Evolutionary conservation across 331 rosid genomes (phyloP).

Genomic region (Erythrophleum ivorense): DNA sequence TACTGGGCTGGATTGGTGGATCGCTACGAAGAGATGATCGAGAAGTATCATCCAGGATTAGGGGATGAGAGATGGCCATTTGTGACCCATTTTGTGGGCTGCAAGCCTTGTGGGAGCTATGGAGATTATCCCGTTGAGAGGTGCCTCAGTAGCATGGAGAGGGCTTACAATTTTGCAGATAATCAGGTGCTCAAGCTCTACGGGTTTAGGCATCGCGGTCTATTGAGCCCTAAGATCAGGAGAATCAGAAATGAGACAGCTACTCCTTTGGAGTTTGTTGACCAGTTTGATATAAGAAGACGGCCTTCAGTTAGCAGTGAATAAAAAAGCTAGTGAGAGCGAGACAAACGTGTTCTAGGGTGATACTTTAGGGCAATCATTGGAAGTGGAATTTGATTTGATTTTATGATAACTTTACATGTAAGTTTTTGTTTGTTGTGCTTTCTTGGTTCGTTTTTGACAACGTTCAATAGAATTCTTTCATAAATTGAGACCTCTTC

Average conservation of each 20-base stretch:
- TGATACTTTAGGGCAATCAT: slow-evolving; percentile 54
- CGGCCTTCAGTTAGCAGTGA: slow-evolving; percentile 33
- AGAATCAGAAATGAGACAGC: slow-evolving; percentile 70
- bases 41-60: slow-evolving; percentile 93
- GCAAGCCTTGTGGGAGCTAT: slow-evolving; percentile 99
- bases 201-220: slow-evolving; percentile 87
- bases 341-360: slow-evolving; percentile 35
- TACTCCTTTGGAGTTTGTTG: slow-evolving; percentile 66
- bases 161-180: slow-evolving; percentile 96
- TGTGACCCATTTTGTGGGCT: slow-evolving; percentile 96
- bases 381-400: slow-evolving; percentile 48
- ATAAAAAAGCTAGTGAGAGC: slow-evolving; percentile 55
- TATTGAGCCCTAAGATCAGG: slow-evolving; percentile 74
- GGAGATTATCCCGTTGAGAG: slow-evolving; percentile 96
- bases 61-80: slow-evolving; percentile 99
- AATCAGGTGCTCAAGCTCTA: slow-evolving; percentile 90
- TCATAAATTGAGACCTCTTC: slow-evolving; percentile 47
- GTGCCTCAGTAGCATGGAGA: slow-evolving; percentile 95
- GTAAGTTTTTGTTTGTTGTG: slow-evolving; percentile 48
- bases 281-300: slow-evolving; percentile 63
- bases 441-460: slow-evolving; percentile 46
- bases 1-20: slow-evolving; percentile 98
- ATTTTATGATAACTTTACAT: slow-evolving; percentile 41
- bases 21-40: slow-evolving; percentile 93
- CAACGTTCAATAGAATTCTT: slow-evolving; percentile 63